Percentiles rank a stretch among this genome's conserved stretches.
These are phyloP conservation scores for Platanthera zijinensis DNA, from an alignment of 106 monocot species.

Conservation along the genomic window DNA sequence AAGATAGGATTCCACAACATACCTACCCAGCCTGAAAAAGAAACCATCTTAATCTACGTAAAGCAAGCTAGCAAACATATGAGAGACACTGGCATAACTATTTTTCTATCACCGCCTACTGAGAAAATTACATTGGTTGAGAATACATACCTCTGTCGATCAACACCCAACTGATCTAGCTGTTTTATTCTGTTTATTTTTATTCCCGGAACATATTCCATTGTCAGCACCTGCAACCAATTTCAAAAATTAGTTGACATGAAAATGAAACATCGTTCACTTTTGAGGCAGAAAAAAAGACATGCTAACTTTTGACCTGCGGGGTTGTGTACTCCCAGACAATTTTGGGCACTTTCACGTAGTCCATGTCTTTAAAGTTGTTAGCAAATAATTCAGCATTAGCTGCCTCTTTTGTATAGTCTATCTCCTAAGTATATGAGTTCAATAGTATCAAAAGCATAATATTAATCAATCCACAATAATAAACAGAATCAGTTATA, in stretches of 20 bases:
- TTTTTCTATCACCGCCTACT: not conserved
- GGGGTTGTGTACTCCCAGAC: constrained; percentile 91
- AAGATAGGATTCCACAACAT: constrained; percentile 96
- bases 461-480: not conserved
- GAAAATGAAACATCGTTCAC: not conserved
- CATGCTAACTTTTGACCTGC: constrained; percentile 43
- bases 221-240: constrained; percentile 70
- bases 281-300: not conserved
- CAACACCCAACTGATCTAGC: constrained; percentile 92
- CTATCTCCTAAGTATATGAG: constrained; percentile 67
- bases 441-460: constrained; percentile 6
- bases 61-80: not conserved
- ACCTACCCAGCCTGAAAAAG: constrained; percentile 69
- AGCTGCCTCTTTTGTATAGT: constrained; percentile 90
- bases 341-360: constrained; percentile 94
- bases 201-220: constrained; percentile 99
- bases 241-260: not conserved
- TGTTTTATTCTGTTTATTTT: constrained; percentile 97
- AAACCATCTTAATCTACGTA: not conserved
- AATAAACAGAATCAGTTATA: not conserved
- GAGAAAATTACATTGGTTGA: not conserved
- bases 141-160: constrained; percentile 84
- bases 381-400: constrained; percentile 90
- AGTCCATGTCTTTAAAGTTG: constrained; percentile 90
- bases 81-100: not conserved